phyloP scores from a whole-genome alignment of 2,329 filamentous ascomycete species.

The Xylariaceae sp. region DNA sequence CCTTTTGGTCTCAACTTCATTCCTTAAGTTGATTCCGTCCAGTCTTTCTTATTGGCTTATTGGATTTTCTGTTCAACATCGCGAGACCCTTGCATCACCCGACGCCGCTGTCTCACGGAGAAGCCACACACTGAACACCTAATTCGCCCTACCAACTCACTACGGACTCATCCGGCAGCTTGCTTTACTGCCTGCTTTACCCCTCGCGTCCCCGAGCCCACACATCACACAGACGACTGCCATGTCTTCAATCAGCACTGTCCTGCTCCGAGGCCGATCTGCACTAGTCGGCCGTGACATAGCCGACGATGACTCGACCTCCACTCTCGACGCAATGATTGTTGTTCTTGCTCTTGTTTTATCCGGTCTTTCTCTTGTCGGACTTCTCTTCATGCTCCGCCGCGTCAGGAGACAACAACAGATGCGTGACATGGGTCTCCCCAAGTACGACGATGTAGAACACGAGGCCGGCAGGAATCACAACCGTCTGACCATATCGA shows the following conservation, averaged over 20 bases:
- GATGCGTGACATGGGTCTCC: constrained; percentile 55
- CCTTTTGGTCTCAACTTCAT: constrained; percentile 44
- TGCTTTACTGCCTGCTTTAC: too few relatives aligned
- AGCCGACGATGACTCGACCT: constrained; percentile 36
- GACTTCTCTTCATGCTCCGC: constrained; percentile 69
- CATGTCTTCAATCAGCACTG: constrained; percentile 35
- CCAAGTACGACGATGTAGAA: constrained; percentile 65
- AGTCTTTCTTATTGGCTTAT: constrained; percentile 37
- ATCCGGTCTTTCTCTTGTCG: constrained; percentile 65
- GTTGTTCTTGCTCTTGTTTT: constrained; percentile 76
- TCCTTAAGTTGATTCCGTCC: constrained; percentile 48
- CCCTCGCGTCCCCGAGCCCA: constrained; percentile 21
- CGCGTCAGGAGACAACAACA: constrained; percentile 54
- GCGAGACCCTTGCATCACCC: constrained; percentile 10
- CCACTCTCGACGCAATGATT: constrained; percentile 76
- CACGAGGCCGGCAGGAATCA: constrained; percentile 50
- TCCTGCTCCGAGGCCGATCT: constrained; percentile 39
- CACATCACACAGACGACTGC: constrained; percentile 18
- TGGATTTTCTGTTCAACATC: constrained; percentile 29
- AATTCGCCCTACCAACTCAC: constrained; percentile 9
- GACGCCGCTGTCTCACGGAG: not conserved
- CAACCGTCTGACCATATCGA: constrained; percentile 57
- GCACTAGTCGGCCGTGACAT: constrained; percentile 49
- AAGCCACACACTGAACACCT: constrained; percentile 14
- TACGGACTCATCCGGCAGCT: not conserved